Evolutionary conservation across 2,329 filamentous ascomycete species (phyloP).

Genomic region (Penicillium crustosum): DNA sequence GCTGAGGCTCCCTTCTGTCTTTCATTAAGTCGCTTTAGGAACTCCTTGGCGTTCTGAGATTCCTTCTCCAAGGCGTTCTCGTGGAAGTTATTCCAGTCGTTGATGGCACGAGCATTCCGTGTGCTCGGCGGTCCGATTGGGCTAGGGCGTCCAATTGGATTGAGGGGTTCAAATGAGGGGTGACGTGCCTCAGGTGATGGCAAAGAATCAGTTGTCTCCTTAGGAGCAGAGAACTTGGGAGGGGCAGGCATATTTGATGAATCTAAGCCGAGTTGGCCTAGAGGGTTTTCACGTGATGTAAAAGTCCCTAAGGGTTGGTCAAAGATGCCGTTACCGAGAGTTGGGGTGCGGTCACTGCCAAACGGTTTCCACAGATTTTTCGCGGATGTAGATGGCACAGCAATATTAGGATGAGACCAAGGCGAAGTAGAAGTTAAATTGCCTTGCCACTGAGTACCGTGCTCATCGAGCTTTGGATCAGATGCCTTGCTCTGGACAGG

Average conservation of each 20-base stretch:
- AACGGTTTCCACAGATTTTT: constrained; percentile 61
- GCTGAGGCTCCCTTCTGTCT: constrained; percentile 23
- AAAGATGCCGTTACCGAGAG: constrained; percentile 65
- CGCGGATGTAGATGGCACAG: constrained; percentile 34
- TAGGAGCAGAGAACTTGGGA: constrained; percentile 34
- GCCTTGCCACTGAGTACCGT: constrained; percentile 39
- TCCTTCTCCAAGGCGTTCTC: constrained; percentile 42
- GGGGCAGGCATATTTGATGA: constrained; percentile 38
- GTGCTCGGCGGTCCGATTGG: constrained; percentile 49
- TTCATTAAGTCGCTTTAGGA: constrained; percentile 41
- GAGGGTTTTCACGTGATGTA: constrained; percentile 44
- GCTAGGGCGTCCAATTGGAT: constrained; percentile 44
- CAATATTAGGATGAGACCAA: constrained; percentile 40
- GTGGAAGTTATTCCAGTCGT: constrained; percentile 49
- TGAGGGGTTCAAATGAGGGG: constrained; percentile 40
- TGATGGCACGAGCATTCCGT: constrained; percentile 31
- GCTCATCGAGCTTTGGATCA: constrained; percentile 36
- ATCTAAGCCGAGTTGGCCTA: constrained; percentile 45
- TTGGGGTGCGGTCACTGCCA: constrained; percentile 56
- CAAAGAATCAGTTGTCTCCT: constrained; percentile 39
- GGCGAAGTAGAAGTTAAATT: constrained; percentile 39
- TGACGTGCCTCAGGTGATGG: constrained; percentile 43
- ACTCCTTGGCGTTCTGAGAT: constrained; percentile 42
- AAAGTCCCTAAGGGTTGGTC: constrained; percentile 52
- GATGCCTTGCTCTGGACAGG: constrained; percentile 14